phyloP scores from a whole-genome alignment of 768 basidiomycete genomes.

The Pleurotus salmoneostramineus region DNA sequence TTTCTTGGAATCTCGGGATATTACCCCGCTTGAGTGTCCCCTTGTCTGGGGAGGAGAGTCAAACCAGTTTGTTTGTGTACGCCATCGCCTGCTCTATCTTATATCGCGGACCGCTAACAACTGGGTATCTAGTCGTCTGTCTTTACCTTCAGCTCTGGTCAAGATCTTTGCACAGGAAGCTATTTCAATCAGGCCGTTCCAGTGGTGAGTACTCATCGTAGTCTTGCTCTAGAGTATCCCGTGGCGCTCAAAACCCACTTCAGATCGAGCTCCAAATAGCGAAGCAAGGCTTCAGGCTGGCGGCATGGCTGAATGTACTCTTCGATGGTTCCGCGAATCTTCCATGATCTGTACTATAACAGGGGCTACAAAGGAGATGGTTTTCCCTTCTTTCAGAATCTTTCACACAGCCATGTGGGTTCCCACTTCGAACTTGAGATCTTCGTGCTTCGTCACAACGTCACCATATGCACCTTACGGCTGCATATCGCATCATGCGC shows the following conservation, averaged over 20 bases:
- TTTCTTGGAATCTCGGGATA: conserved; percentile 23
- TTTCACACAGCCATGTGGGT: no score
- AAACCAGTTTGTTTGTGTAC: conserved; percentile 41
- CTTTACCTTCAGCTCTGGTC: conserved; percentile 32
- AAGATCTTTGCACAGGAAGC: conserved; percentile 41
- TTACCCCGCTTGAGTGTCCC: conserved; percentile 41
- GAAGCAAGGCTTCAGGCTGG: conserved; percentile 43
- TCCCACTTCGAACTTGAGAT: no score
- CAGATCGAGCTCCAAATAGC: conserved; percentile 44
- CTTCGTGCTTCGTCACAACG: no score
- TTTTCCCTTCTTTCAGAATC: no score
- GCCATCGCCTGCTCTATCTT: conserved; percentile 6
- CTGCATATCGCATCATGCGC: neutral
- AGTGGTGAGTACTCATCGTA: conserved; percentile 20
- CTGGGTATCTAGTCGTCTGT: conserved; percentile 30
- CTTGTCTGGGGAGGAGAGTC: conserved; percentile 44
- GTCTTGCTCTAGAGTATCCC: neutral
- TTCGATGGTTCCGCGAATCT: conserved; percentile 36
- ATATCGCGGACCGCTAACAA: neutral
- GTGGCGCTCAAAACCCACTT: neutral
- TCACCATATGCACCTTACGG: neutral
- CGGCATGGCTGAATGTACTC: conserved; percentile 47
- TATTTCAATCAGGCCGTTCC: conserved; percentile 33
- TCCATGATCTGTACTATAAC: conserved; percentile 23
- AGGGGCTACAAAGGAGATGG: no score